phyloP scores from a whole-genome alignment of 2,329 filamentous ascomycete genomes.

The Rasamsonia emersonii region DNA sequence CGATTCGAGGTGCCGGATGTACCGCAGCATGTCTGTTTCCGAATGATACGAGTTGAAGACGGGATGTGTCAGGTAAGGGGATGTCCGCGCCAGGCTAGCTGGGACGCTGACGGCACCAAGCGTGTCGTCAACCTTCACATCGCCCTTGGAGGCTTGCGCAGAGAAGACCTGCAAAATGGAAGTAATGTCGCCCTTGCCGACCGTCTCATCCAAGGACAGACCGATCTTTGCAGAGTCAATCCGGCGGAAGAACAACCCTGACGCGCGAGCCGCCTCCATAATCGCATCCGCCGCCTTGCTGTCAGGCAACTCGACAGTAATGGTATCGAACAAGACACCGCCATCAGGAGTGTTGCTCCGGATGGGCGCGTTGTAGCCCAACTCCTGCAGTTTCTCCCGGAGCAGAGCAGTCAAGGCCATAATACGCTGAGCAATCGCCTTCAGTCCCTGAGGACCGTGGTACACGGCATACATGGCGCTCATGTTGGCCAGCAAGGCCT shows the following conservation, averaged over 20 bases:
- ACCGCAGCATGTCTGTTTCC: constrained; percentile 86
- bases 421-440: constrained; percentile 70
- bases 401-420: constrained; percentile 63
- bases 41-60: constrained; percentile 95
- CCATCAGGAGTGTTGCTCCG: constrained; percentile 49
- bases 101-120: constrained; percentile 37
- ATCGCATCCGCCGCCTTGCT: constrained; percentile 45
- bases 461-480: constrained; percentile 90
- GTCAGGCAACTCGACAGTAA: constrained; percentile 55
- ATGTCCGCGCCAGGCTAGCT: constrained; percentile 58
- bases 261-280: constrained; percentile 42
- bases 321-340: constrained; percentile 67
- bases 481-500: constrained; percentile 92
- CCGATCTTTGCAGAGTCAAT: constrained; percentile 54
- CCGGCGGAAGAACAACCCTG: constrained; percentile 54
- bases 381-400: constrained; percentile 52
- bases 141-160: constrained; percentile 30
- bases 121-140: constrained; percentile 23
- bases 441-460: constrained; percentile 77
- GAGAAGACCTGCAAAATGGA: constrained; percentile 51
- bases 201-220: constrained; percentile 72
- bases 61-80: constrained; percentile 72
- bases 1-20: constrained; percentile 86
- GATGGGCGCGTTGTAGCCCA: constrained; percentile 57
- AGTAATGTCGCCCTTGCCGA: constrained; percentile 47